Evolutionary conservation across 2,329 filamentous ascomycete species (phyloP).

Genomic region (Neofusicoccum kwambonambiense): DNA sequence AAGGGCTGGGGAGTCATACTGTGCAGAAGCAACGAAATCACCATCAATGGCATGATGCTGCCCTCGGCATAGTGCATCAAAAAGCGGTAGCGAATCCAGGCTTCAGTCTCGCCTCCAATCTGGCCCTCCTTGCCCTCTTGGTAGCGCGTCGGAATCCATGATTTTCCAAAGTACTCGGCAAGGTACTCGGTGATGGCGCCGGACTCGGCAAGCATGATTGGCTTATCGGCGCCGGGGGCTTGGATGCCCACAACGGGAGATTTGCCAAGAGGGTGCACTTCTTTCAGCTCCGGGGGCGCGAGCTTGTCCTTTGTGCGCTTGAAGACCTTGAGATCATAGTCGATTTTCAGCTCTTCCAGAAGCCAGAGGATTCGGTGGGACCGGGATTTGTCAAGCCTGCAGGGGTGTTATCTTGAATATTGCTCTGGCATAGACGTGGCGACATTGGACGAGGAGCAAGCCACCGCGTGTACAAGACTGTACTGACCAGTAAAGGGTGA

Average conservation of each 20-base stretch:
- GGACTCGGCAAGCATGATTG: constrained; percentile 74
- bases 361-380: constrained; percentile 83
- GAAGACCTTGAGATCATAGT: constrained; percentile 78
- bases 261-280: constrained; percentile 83
- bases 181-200: constrained; percentile 81
- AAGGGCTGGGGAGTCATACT: constrained; percentile 40
- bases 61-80: constrained; percentile 85
- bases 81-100: constrained; percentile 63
- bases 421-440: background rate
- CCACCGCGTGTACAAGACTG: background rate
- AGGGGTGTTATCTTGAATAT: background rate
- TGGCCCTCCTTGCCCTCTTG: constrained; percentile 53
- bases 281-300: constrained; percentile 74
- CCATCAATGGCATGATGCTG: constrained; percentile 70
- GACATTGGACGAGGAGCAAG: background rate
- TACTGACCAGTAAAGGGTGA: constrained; percentile 35
- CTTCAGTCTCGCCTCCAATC: constrained; percentile 58
- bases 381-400: constrained; percentile 79
- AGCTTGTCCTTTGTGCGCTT: constrained; percentile 64
- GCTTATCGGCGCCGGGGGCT: constrained; percentile 44
- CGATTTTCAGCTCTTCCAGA: constrained; percentile 74
- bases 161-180: constrained; percentile 61
- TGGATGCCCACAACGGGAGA: constrained; percentile 74
- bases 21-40: constrained; percentile 63
- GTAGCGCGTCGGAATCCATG: constrained; percentile 54